These are phyloP conservation scores for Neurospora sp. DNA, from an alignment of 495 filamentous ascomycete species.

Conservation along the genomic window DNA sequence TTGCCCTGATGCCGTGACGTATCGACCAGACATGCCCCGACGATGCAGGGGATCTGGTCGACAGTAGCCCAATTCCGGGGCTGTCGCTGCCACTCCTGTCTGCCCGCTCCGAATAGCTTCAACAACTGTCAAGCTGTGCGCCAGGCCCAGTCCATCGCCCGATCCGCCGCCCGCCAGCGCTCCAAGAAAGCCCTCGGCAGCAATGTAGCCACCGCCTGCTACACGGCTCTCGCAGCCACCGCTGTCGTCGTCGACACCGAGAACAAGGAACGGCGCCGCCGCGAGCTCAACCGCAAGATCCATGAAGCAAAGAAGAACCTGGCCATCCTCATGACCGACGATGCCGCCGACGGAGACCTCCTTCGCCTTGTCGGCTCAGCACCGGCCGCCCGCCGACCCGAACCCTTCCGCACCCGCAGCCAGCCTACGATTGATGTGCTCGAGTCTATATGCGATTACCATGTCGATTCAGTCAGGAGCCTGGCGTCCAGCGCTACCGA, in stretches of 20 bases:
- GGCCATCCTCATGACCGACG: conserved; percentile 5
- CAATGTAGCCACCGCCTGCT: conserved; percentile 60
- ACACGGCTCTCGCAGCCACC: conserved; percentile 63
- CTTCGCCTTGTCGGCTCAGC: conserved; percentile 1
- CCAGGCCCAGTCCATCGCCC: conserved; percentile 21
- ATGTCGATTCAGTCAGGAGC: background rate
- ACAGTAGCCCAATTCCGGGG: conserved; percentile 53
- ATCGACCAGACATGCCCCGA: conserved; percentile 25
- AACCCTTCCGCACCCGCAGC: background rate
- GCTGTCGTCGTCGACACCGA: conserved; percentile 57
- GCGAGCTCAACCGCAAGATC: conserved; percentile 53
- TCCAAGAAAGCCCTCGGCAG: conserved; percentile 43
- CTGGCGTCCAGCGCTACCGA: background rate
- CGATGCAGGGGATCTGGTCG: conserved; percentile 65
- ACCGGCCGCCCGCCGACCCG: background rate
- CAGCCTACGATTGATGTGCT: background rate
- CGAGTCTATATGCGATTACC: conserved; percentile 2
- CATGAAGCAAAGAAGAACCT: conserved; percentile 28
- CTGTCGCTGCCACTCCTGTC: conserved; percentile 56
- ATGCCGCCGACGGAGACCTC: conserved; percentile 13
- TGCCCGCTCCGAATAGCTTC: conserved; percentile 39
- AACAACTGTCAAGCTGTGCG: conserved; percentile 39
- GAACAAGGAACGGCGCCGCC: conserved; percentile 49
- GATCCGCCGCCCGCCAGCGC: conserved; percentile 22
- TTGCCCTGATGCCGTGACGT: background rate